Conservation (phyloP, 139 green algal species). For the Closterium sp. region DNA sequence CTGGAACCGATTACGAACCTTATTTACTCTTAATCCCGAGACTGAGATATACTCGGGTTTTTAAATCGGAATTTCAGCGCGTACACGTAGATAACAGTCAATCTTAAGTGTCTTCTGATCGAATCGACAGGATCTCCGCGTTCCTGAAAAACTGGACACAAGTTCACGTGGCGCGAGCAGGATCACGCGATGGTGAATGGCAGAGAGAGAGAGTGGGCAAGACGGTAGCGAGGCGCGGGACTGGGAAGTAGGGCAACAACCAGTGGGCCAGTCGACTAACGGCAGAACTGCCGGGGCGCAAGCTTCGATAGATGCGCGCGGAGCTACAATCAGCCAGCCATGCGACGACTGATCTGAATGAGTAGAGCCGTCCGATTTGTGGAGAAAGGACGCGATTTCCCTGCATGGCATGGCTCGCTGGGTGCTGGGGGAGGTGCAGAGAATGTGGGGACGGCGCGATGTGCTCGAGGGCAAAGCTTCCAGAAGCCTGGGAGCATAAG, state of each 20-base stretch:
- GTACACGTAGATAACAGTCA: too few species aligned
- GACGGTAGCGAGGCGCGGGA: too few species aligned
- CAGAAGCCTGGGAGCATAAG: not conserved
- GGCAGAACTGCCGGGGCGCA: too few species aligned
- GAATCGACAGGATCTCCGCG: not conserved
- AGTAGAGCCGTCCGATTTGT: not conserved
- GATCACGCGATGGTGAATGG: not conserved
- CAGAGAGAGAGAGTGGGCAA: too few species aligned
- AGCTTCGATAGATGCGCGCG: not conserved
- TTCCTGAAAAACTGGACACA: not conserved
- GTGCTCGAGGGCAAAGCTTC: not conserved
- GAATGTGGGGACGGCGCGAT: not conserved
- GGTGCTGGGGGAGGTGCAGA: not conserved
- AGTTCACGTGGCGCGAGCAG: not conserved
- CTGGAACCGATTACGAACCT: not conserved
- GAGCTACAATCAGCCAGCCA: not conserved
- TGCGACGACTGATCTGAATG: not conserved
- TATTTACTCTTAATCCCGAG: not conserved
- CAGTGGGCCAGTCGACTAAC: too few species aligned
- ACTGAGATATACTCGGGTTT: not conserved
- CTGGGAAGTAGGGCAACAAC: too few species aligned
- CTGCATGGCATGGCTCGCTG: not conserved
- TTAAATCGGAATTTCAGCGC: not conserved
- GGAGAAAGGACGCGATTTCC: not conserved
- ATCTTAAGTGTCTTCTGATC: not conserved